Base-by-base conservation (phyloP, 441 rosid genomes). In the Codiaeum variegatum region DNA sequence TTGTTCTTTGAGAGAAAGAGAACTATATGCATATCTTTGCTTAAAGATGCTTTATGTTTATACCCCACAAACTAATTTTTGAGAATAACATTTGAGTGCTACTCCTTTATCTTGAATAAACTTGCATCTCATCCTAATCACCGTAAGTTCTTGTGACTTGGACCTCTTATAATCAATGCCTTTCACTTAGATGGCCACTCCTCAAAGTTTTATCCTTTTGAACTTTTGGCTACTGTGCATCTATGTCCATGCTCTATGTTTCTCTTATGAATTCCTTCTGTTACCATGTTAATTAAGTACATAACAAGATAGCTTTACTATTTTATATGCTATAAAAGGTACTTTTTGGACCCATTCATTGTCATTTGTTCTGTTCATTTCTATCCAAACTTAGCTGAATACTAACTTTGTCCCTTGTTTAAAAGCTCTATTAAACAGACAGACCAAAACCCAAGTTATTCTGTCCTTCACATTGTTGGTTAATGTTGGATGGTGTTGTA, bases 41-140 rank as follows among this genome's bases (percentile, higher is more conserved):
- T 78, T 83, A 89, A 91, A 93, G 95, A 82, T 62, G 81, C 92
- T 90, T 88, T 87, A 75, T 34, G 82, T 82, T 84, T 83, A 84
- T 87, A 83, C 96, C 91, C 92, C 88, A 81, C 87, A 67, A 77
- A 72, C 77, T 76, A 64, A 51, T 63, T 79, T 69, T 52, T 49
- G 62, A 80, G 87, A 85, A 80, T 75, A 79, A 70, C 76, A 75
- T n/a, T n/a, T 46, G 67, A 67, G 65, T 77, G 73, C 77, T 64
- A 46, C 18, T 64, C 59, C 83, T 76, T 81, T 73, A 51, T 70
- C 55, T 15, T n/a, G 81, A 72, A 80, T 70, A 70, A 77, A 73
- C 67, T 42, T 72, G 80, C 65, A 80, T 59, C 73, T 66, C 77
- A 72, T 76, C 73, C 70, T 68, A 24, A 75, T 81, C 82, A 63